Percentiles rank a stretch among this genome's conserved stretches.
phyloP scores from a whole-genome alignment of 2,329 filamentous ascomycete species.

The Cercospora citrullina region DNA sequence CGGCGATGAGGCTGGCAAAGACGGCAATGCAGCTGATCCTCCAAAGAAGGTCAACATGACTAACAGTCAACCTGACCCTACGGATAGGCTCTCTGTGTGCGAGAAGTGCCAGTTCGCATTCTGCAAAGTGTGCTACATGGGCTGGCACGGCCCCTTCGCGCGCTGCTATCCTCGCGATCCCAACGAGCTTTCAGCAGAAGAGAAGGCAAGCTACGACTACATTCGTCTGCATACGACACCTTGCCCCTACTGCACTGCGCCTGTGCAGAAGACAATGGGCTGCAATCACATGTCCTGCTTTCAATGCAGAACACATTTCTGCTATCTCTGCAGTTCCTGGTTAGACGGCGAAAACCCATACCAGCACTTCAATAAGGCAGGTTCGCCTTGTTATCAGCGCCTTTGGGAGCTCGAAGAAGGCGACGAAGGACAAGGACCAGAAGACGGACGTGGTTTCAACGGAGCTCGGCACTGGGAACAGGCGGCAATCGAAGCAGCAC shows the following conservation, averaged over 20 bases:
- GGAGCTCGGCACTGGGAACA: constrained; percentile 47
- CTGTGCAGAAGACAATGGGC: constrained; percentile 85
- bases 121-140: constrained; percentile 69
- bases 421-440: constrained; percentile 56
- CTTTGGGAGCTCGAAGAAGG: constrained; percentile 88
- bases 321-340: constrained; percentile 91
- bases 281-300: constrained; percentile 98
- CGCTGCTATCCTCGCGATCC: constrained; percentile 66
- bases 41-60: constrained; percentile 20
- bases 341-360: constrained; percentile 80
- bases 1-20: constrained; percentile 10
- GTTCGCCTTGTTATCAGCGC: constrained; percentile 71
- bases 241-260: constrained; percentile 83
- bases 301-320: constrained; percentile 88
- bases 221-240: constrained; percentile 77
- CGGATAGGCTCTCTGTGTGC: constrained; percentile 76
- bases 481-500: constrained; percentile 40
- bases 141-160: constrained; percentile 93
- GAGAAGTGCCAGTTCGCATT: constrained; percentile 89
- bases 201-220: constrained; percentile 84
- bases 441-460: constrained; percentile 42
- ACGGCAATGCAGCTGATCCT: constrained; percentile 6
- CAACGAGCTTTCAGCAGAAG: constrained; percentile 76
- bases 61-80: constrained; percentile 30
- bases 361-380: constrained; percentile 77